Evolutionary conservation across 1,284 basidiomycete species (phyloP), one percentile per base, ranked within the genome.

Genomic region (Sanghuangporus sanghuang): DNA sequence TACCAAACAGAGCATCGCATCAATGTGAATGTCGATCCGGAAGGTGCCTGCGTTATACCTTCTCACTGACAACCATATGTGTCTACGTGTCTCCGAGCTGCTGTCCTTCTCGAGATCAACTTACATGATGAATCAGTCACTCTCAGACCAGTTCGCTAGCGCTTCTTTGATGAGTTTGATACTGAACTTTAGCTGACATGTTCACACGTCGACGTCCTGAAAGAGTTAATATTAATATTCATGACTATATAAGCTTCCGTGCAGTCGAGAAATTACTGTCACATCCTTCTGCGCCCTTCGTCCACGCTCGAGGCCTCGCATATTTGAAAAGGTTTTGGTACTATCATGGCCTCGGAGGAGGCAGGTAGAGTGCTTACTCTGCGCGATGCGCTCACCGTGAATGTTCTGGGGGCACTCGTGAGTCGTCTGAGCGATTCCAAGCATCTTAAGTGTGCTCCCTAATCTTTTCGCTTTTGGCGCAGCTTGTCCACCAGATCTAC

Each of bases 401-500:
- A 63, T 7, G 44, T 57, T 3, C 35, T 54, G 23, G 42, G 27
- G 9, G 61, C 61, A 23, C 36, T 63, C 16, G 61, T 58, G 32
- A 49, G 61, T 50, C 35, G 23, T 27, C 27, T 18, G 21, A 46
- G 16, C 16, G 4, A 42, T 42, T 42, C 7, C 21, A 12, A 16
- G 11, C 49, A 9, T 32, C 49, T 52, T n/a, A 32, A 7, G 7
- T 23, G 32, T 3, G 6, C 9, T 52, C 3, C 39, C 2, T 32
- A 3, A 46, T 46, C 42, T 42, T 11, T 49, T 48, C 6, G 23
- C 9, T 39, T 18, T 11, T 1, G 11, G 14, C 46, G 56, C 27
- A 64, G 63, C 21, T 57, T 8, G 44, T 61, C 12, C 63, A 64
- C 46, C 38, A 12, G 23, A 49, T 64, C 14, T 64, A 64, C 59